phyloP scores from a whole-genome alignment of 1,284 basidiomycete species.

The Leccinum fuscescens region DNA sequence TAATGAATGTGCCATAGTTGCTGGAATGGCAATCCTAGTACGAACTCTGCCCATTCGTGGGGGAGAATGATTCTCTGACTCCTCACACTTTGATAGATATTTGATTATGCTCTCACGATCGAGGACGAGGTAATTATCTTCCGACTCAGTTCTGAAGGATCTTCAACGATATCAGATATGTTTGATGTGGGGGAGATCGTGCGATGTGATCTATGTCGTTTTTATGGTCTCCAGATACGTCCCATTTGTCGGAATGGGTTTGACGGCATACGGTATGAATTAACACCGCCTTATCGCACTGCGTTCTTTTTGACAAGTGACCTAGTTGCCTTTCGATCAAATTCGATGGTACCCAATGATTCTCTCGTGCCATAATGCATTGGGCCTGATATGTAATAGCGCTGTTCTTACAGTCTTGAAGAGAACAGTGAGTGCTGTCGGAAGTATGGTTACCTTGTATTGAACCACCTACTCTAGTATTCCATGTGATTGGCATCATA shows the following conservation, averaged over 20 bases:
- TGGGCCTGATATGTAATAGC: not conserved
- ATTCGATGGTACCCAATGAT: not conserved
- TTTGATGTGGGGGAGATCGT: not conserved
- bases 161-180: not conserved
- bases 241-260: not conserved
- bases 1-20: not conserved
- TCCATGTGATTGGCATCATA: not conserved
- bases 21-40: not conserved
- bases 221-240: not conserved
- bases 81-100: not conserved
- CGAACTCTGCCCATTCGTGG: not conserved
- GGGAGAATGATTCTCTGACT: not conserved
- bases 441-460: not conserved
- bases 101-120: not conserved
- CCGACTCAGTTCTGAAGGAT: not conserved
- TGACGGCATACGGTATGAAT: not conserved
- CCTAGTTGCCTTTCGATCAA: not conserved
- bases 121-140: not conserved
- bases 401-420: not conserved
- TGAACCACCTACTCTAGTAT: not conserved
- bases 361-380: not conserved
- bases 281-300: not conserved
- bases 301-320: not conserved
- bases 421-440: not conserved
- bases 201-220: not conserved